Base-by-base conservation (phyloP, 306 rosid genomes). In the Rubus idaeus region DNA sequence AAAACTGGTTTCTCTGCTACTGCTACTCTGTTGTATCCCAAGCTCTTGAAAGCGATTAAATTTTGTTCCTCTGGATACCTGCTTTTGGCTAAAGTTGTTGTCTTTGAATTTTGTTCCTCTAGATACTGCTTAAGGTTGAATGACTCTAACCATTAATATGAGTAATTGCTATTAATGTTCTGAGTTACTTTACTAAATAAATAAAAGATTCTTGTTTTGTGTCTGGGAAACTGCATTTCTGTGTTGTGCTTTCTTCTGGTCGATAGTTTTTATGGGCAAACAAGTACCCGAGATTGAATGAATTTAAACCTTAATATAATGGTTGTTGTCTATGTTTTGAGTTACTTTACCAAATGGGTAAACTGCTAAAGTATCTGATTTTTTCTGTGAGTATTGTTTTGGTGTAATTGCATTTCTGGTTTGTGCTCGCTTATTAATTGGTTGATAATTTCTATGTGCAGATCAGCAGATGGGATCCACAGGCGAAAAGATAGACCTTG, bases 381-480 rank as follows among this genome's bases (percentile, higher is more conserved):
- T 17, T 60, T 46, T 10, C n/a, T 5, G 35, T 45, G 77, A 60
- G 46, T 52, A 39, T 0, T 30, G 47, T 20, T 75, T 74, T 61
- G 49, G 47, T 60, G 78, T 58, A 30, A 35, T 26, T 37, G 20
- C 6, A 11, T 39, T 60, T 45, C 57, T 18, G 46, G 51, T 50
- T 26, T 44, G 53, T 44, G 40, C 12, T 17, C 8, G 30, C 68
- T 58, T 26, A 57, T 74, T 16, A 17, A 26, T 46, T 46, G 57
- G 18, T 46, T 45, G 57, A 5, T 46, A 30, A 9, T 44, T 14
- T 64, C 13, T 71, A 30, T 30, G n/a, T 82, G 87, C 79, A 86
- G n/a, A n/a, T n/a, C n/a, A n/a, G n/a, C n/a, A n/a, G 90, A 88
- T 88, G 92, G 88, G 77, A 78, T 55, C 90, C 21, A 72, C 67